Conservation (phyloP, 805 yeast species). For the Candida hispaniensis region DNA sequence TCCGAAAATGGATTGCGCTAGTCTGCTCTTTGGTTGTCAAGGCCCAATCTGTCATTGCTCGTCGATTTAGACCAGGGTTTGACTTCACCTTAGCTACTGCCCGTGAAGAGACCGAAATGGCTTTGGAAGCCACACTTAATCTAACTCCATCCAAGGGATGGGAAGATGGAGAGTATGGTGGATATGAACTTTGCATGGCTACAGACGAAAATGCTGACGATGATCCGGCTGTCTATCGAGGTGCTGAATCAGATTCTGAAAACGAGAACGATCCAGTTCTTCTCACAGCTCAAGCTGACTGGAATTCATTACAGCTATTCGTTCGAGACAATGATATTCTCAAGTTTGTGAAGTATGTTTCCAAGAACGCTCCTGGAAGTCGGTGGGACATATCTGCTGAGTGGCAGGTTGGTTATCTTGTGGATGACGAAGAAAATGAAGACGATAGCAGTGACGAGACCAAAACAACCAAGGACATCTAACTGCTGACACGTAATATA, state of each 20-base stretch:
- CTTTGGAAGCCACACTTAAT: slow-evolving; percentile 70
- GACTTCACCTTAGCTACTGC: slow-evolving; percentile 88
- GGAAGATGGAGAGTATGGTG: slow-evolving; percentile 85
- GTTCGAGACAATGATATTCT: slow-evolving; percentile 77
- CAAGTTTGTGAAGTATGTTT: slow-evolving; percentile 85
- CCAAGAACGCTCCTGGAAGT: slow-evolving; percentile 77
- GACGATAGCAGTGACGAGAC: no score
- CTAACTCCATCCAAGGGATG: slow-evolving; percentile 77
- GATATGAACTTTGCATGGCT: slow-evolving; percentile 82
- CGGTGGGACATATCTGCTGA: slow-evolving; percentile 83
- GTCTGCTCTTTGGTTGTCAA: slow-evolving; percentile 51
- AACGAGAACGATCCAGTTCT: slow-evolving; percentile 67
- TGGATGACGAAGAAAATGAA: slow-evolving; percentile 34
- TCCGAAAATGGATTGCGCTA: slow-evolving; percentile 55
- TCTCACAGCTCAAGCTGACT: slow-evolving; percentile 65
- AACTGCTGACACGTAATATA: no score
- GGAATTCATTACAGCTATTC: slow-evolving; percentile 72
- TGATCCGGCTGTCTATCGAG: slow-evolving; percentile 78
- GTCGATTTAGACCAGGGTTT: slow-evolving; percentile 90
- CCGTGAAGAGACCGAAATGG: slow-evolving; percentile 25
- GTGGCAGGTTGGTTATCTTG: slow-evolving; percentile 57
- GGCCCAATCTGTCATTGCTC: slow-evolving; percentile 56
- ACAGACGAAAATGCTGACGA: slow-evolving; percentile 36
- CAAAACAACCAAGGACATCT: no score
- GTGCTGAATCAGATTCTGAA: slow-evolving; percentile 31